Percentiles rank a stretch among this genome's conserved stretches.
Evolutionary conservation across 1,139 yeast genomes (phyloP).

Genomic region (Pneumocystis carinii): DNA sequence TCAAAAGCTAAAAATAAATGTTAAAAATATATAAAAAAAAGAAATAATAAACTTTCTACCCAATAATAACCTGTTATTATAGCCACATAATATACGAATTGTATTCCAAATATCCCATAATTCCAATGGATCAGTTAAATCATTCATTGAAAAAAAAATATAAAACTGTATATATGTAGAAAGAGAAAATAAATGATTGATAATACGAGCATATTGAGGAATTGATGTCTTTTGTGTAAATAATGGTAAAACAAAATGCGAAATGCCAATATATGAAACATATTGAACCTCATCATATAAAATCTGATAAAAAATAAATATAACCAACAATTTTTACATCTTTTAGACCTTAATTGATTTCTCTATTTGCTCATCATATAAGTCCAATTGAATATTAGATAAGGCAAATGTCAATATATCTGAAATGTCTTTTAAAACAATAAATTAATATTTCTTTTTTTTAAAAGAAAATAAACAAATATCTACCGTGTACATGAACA

Average conservation of each 20-base stretch:
- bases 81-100: slow-evolving; percentile 38
- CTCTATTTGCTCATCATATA: slow-evolving; percentile 32
- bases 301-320: neutral
- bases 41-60: neutral
- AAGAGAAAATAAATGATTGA: slow-evolving; percentile 23
- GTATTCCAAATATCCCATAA: slow-evolving; percentile 64
- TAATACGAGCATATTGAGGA: slow-evolving; percentile 34
- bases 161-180: slow-evolving; percentile 25
- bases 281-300: slow-evolving; percentile 41
- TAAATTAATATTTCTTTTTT: neutral
- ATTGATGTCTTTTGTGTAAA: slow-evolving; percentile 42
- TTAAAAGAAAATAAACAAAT: neutral
- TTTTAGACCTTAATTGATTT: slow-evolving; percentile 36
- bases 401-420: slow-evolving; percentile 39
- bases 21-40: neutral
- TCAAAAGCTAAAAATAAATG: slow-evolving; percentile 31
- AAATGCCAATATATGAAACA: slow-evolving; percentile 41
- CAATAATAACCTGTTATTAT: slow-evolving; percentile 37
- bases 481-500: neutral
- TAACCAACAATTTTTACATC: slow-evolving; percentile 38
- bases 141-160: slow-evolving; percentile 32
- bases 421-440: slow-evolving; percentile 3
- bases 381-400: slow-evolving; percentile 51
- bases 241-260: slow-evolving; percentile 41
- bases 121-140: slow-evolving; percentile 34